These are phyloP conservation scores for Ceratocystiopsis sp. DNA, from an alignment of 2,329 filamentous ascomycete species.

Conservation along the genomic window DNA sequence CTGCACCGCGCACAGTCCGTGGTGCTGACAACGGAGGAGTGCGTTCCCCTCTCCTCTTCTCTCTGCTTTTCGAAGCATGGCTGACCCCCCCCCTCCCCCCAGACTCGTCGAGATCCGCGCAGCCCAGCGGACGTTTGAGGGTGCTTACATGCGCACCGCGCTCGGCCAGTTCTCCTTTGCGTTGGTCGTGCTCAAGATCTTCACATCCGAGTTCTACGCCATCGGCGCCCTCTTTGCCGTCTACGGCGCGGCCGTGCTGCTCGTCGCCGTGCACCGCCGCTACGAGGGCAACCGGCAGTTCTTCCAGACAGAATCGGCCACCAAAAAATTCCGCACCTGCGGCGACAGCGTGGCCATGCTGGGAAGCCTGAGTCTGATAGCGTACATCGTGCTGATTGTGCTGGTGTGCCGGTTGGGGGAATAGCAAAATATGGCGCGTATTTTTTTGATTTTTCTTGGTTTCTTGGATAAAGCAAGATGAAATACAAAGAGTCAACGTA, in stretches of 20 bases:
- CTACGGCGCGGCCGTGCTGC: constrained; percentile 71
- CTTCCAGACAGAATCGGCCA: constrained; percentile 33
- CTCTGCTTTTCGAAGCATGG: too few relatives aligned
- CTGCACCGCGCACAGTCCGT: constrained; percentile 73
- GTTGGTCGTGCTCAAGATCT: constrained; percentile 88
- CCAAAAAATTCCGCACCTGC: constrained; percentile 43
- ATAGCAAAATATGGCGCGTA: too few relatives aligned
- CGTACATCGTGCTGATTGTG: constrained; percentile 39
- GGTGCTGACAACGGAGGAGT: constrained; percentile 63
- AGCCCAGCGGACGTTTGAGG: constrained; percentile 90
- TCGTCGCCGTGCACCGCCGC: constrained; percentile 69
- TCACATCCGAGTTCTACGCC: constrained; percentile 88
- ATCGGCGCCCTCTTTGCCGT: constrained; percentile 93
- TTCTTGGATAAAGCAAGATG: too few relatives aligned
- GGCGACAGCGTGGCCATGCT: constrained; percentile 45
- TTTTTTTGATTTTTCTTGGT: too few relatives aligned
- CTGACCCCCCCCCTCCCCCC: neutral
- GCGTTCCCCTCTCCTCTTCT: constrained; percentile 14
- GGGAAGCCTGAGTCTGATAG: constrained; percentile 36
- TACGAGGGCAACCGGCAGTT: constrained; percentile 91
- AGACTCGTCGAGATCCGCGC: constrained; percentile 85
- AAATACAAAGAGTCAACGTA: too few relatives aligned
- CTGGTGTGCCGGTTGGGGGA: constrained; percentile 16
- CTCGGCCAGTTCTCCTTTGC: constrained; percentile 91
- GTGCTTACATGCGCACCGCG: constrained; percentile 88